phyloP scores from a whole-genome alignment of 805 yeast species.

The Candida chauliodis region DNA sequence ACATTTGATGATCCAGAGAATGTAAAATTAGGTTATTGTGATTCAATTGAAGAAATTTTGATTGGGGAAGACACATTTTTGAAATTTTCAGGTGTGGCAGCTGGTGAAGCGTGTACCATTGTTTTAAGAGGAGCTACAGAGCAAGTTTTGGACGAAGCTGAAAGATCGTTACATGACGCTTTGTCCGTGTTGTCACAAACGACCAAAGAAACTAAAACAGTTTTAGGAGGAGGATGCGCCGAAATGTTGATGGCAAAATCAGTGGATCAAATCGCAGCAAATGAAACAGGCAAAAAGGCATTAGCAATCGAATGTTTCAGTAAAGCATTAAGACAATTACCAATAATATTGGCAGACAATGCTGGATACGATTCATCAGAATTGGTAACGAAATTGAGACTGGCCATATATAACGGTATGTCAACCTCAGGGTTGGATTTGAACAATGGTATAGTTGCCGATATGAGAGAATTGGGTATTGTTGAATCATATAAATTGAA shows the following conservation, averaged over 20 bases:
- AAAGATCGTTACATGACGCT: conserved; percentile 80
- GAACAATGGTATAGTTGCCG: conserved; percentile 79
- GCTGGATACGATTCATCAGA: conserved; percentile 97
- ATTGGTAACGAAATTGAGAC: conserved; percentile 81
- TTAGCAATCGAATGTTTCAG: conserved; percentile 95
- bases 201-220: conserved; percentile 86
- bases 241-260: conserved; percentile 93
- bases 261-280: conserved; percentile 88
- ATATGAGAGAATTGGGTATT: conserved; percentile 90
- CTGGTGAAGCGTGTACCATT: conserved; percentile 94
- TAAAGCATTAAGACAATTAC: conserved; percentile 88
- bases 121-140: conserved; percentile 67
- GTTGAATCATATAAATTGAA: conserved; percentile 92
- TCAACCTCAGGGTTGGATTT: conserved; percentile 89
- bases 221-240: conserved; percentile 92
- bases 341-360: conserved; percentile 92
- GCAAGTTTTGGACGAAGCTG: conserved; percentile 46
- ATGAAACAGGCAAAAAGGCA: conserved; percentile 88
- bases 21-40: conserved; percentile 86
- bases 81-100: conserved; percentile 91
- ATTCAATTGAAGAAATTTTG: conserved; percentile 81
- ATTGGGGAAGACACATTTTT: conserved; percentile 91
- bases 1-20: conserved; percentile 91
- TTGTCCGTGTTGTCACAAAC: conserved; percentile 93
- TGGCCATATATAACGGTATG: conserved; percentile 89